phyloP scores from a whole-genome alignment of 2,329 filamentous ascomycete genomes.

The Fusarium brevicatenulatum region DNA sequence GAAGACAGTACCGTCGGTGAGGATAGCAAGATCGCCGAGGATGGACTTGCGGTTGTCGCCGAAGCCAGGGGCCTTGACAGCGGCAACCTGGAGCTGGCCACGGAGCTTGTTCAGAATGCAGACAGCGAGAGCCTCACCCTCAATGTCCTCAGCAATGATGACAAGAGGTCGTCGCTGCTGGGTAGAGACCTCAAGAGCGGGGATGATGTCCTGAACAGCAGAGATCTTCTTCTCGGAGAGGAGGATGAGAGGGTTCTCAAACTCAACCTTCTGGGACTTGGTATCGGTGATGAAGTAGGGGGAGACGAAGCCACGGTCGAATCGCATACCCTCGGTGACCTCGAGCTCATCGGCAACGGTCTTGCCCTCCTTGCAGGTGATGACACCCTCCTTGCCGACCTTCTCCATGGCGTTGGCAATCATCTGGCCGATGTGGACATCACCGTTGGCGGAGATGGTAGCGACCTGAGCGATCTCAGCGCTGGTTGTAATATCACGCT shows the following conservation, averaged over 20 bases:
- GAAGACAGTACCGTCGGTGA: slow-evolving; percentile 98
- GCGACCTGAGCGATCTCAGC: slow-evolving; percentile 98
- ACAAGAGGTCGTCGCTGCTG: slow-evolving; percentile 94
- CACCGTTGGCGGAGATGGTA: slow-evolving; percentile 97
- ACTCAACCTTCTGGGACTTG: slow-evolving; percentile 99
- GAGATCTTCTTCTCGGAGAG: slow-evolving; percentile 99
- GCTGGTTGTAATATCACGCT: slow-evolving; percentile 97
- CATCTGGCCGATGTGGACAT: slow-evolving; percentile 92
- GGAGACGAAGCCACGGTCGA: slow-evolving; percentile 98
- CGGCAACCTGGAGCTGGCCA: slow-evolving; percentile 97
- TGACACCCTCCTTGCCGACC: slow-evolving; percentile 99
- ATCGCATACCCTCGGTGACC: slow-evolving; percentile 99
- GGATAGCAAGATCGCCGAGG: slow-evolving; percentile 92
- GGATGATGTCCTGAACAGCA: slow-evolving; percentile 97
- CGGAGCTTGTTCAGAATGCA: slow-evolving; percentile 99
- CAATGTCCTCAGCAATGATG: slow-evolving; percentile 99
- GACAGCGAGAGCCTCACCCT: slow-evolving; percentile 96
- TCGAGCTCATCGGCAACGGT: slow-evolving; percentile 97
- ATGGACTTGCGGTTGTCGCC: slow-evolving; percentile 99
- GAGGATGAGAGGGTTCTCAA: slow-evolving; percentile 98
- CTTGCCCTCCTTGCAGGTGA: slow-evolving; percentile 99
- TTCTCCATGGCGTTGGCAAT: slow-evolving; percentile 99
- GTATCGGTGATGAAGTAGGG: slow-evolving; percentile 99
- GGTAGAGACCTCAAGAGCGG: slow-evolving; percentile 95
- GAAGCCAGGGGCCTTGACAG: slow-evolving; percentile 98